These are phyloP conservation scores for Ogataea hybrid DNA, from an alignment of 1,139 yeast species.

Conservation along the genomic window DNA sequence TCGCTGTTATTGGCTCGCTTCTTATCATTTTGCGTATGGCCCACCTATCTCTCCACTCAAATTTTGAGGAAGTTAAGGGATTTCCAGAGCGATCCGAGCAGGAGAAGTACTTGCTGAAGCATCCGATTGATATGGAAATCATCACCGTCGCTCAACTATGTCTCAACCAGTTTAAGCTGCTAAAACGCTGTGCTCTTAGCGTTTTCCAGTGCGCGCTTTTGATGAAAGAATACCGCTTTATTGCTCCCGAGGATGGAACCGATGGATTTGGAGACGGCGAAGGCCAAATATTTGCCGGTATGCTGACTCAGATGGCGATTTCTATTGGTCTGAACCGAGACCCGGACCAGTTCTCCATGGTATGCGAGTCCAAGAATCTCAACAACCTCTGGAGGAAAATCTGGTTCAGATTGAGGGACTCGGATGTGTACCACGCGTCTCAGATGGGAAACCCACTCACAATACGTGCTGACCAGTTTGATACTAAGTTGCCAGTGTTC, in stretches of 20 bases:
- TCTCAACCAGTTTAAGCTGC: constrained; percentile 48
- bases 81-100: constrained; percentile 30
- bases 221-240: constrained; percentile 44
- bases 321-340: constrained; percentile 55
- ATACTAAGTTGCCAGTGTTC: constrained; percentile 38
- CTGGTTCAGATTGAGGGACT: constrained; percentile 46
- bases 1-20: constrained; percentile 45
- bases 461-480: constrained; percentile 36
- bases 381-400: constrained; percentile 48
- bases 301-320: constrained; percentile 47
- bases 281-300: constrained; percentile 42
- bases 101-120: constrained; percentile 43
- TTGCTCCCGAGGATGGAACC: constrained; percentile 51
- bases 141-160: constrained; percentile 52
- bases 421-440: constrained; percentile 38
- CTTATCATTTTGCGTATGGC: constrained; percentile 43
- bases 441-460: constrained; percentile 42
- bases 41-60: constrained; percentile 38
- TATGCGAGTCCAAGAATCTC: constrained; percentile 19
- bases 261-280: constrained; percentile 50
- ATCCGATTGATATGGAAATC: constrained; percentile 47
- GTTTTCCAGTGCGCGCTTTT: constrained; percentile 49
- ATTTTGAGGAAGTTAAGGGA: constrained; percentile 26
- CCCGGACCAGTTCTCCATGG: constrained; percentile 36
- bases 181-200: constrained; percentile 46